Percentiles rank a stretch among this genome's conserved stretches.
phyloP scores from a whole-genome alignment of 1,139 yeast genomes.

The Debaryomyces psychrophilus region DNA sequence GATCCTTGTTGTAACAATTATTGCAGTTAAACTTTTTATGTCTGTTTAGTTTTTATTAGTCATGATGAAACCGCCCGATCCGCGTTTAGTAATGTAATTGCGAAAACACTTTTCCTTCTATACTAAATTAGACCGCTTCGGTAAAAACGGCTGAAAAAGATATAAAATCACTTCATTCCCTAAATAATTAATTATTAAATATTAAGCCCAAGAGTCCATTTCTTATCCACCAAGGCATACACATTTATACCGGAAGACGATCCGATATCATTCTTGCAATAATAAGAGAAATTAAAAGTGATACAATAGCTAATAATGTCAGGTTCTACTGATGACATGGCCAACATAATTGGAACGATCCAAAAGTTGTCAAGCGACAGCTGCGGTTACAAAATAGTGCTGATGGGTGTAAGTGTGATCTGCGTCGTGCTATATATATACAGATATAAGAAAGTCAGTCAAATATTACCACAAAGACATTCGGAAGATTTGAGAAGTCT shows the following conservation, averaged over 20 bases:
- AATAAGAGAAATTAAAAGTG: not conserved
- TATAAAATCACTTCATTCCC: not conserved
- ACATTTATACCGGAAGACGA: not conserved
- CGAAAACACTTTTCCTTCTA: conserved; percentile 1
- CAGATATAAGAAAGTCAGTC: conserved; percentile 11
- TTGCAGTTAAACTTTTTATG: not conserved
- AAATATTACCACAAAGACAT: conserved; percentile 10
- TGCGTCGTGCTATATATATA: conserved; percentile 9
- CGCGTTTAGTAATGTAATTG: conserved; percentile 12
- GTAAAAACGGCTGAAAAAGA: conserved; percentile 10
- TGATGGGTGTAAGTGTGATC: conserved; percentile 5
- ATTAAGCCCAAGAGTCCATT: too few species aligned
- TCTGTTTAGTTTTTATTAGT: not conserved
- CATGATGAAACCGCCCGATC: conserved; percentile 5
- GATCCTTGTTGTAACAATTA: not conserved
- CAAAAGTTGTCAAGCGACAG: not conserved
- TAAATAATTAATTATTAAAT: not conserved
- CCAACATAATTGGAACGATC: not conserved
- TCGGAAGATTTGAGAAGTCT: conserved; percentile 14
- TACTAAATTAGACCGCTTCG: conserved; percentile 3
- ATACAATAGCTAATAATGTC: conserved; percentile 4
- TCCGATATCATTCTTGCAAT: not conserved
- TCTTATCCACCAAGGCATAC: not conserved
- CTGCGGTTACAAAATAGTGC: conserved; percentile 7
- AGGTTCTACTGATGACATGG: not conserved